Evolutionary conservation across 1,284 basidiomycete species (phyloP), one percentile per base, ranked within the genome.

Genomic region (Irpex rosettiformis): DNA sequence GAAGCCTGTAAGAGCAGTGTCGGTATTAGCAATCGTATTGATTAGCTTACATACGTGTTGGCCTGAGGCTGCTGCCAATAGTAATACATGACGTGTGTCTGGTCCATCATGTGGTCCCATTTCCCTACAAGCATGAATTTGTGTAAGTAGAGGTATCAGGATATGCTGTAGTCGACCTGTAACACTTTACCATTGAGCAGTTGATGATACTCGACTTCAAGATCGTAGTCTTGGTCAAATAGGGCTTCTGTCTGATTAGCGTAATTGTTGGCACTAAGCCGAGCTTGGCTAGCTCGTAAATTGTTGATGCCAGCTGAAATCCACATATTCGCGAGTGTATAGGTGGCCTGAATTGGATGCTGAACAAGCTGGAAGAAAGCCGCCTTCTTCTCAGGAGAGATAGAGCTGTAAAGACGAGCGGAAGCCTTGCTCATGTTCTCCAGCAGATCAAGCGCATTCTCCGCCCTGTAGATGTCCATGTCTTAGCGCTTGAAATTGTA

Each of bases 21-120:
- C 47, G 10, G 33, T 27, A 40, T 2, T 51, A 29, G 28, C 13
- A 27, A 22, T n/a, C 49, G 8, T 4, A 42, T n/a, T n/a, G n/a
- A n/a, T 22, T 1, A 29, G 33, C 5, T 21, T 13, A 68, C 77
- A 33, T 62, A 83, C 83, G 79, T 79, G 69, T 87, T 82, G 2
- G 79, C 76, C 77, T 83, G 82, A 0, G 85, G 85, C 66, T 86
- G 80, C 63, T 89, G 87, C 85, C 86, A 89, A 69, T 89, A 88
- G 62, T 77, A 80, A 62, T 86, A 87, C 64, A 79, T 80, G 56
- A 84, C 67, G 70, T 85, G 82, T 6, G 83, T 85, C 66, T 88
- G 86, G 61, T 84, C 80, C 80, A 89, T 86, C 80, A 88, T 86
- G 63, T 85, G 70, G 57, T 67, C 64, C 70, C 83, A 86, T 79